A percentile compares a stretch with the other conserved stretches of the same genome.
These are phyloP conservation scores for Clonostachys byssicola DNA, from an alignment of 2,329 filamentous ascomycete genomes.

Conservation along the genomic window DNA sequence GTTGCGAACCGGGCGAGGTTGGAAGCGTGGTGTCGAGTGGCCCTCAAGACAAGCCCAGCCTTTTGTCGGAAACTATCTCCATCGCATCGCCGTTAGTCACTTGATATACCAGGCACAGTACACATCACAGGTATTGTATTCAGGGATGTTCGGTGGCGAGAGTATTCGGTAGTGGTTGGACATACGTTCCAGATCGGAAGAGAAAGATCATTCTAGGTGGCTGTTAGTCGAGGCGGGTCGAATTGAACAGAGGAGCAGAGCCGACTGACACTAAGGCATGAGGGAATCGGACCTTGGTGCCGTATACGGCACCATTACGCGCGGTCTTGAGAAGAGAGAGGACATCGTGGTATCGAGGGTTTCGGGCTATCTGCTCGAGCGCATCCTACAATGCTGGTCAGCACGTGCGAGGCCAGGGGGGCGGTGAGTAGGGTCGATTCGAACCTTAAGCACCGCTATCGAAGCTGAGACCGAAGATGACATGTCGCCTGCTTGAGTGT, in stretches of 20 bases:
- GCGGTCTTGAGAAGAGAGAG: slow-evolving; percentile 87
- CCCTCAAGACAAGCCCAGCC: slow-evolving; percentile 70
- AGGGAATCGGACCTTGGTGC: slow-evolving; percentile 95
- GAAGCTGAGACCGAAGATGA: too few relatives aligned
- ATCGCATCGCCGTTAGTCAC: slow-evolving; percentile 8
- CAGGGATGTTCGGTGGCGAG: too few relatives aligned
- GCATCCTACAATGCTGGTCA: slow-evolving; percentile 44
- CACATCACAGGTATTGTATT: background rate
- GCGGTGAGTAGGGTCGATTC: too few relatives aligned
- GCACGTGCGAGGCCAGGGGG: background rate
- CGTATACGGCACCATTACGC: slow-evolving; percentile 96
- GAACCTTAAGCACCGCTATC: too few relatives aligned
- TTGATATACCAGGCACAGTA: background rate
- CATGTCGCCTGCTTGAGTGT: too few relatives aligned
- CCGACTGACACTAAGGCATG: slow-evolving; percentile 75
- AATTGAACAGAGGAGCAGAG: too few relatives aligned
- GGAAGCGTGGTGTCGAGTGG: slow-evolving; percentile 83
- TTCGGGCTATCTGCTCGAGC: slow-evolving; percentile 72
- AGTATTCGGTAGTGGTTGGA: slow-evolving; percentile 10
- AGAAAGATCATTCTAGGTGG: slow-evolving; percentile 83
- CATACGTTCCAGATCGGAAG: slow-evolving; percentile 85
- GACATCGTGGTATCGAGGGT: slow-evolving; percentile 81
- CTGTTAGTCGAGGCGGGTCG: slow-evolving; percentile 20
- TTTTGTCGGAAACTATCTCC: slow-evolving; percentile 67
- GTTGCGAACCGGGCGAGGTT: slow-evolving; percentile 91